Percentiles rank a stretch among this genome's conserved stretches.
Conservation (phyloP, 306 rosid genomes). For the Cucurbita ficifolia region DNA sequence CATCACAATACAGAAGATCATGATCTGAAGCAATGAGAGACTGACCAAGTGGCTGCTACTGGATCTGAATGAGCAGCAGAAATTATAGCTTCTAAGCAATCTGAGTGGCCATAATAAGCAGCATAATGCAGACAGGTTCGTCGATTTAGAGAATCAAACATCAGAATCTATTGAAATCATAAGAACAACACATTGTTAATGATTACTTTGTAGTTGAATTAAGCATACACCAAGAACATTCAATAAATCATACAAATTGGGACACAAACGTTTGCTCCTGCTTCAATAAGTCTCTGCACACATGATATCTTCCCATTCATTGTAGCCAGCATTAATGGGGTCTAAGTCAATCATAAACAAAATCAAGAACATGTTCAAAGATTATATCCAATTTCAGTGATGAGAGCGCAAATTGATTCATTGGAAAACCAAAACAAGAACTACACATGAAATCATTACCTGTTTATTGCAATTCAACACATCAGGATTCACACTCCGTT, state of each 20-base stretch:
- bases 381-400: background rate
- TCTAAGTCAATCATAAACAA: conserved; percentile 23
- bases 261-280: conserved; percentile 73
- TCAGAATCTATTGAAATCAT: conserved; percentile 43
- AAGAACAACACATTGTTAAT: background rate
- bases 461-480: conserved; percentile 57
- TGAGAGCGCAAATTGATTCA: background rate
- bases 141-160: conserved; percentile 64
- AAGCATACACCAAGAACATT: conserved; percentile 2
- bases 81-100: conserved; percentile 62
- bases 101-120: conserved; percentile 64
- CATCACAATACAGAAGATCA: background rate
- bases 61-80: conserved; percentile 62
- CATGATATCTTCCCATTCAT: conserved; percentile 63
- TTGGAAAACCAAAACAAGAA: too few relatives aligned
- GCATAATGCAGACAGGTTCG: conserved; percentile 88
- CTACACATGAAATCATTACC: conserved; percentile 16
- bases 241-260: background rate
- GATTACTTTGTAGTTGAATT: background rate
- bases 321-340: conserved; percentile 82
- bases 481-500: conserved; percentile 41
- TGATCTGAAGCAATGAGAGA: background rate
- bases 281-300: conserved; percentile 50
- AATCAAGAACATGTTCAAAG: background rate
- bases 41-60: conserved; percentile 68